Evolutionary conservation across 345 rosid species (phyloP).

Genomic region (Pugionium cornutum): DNA sequence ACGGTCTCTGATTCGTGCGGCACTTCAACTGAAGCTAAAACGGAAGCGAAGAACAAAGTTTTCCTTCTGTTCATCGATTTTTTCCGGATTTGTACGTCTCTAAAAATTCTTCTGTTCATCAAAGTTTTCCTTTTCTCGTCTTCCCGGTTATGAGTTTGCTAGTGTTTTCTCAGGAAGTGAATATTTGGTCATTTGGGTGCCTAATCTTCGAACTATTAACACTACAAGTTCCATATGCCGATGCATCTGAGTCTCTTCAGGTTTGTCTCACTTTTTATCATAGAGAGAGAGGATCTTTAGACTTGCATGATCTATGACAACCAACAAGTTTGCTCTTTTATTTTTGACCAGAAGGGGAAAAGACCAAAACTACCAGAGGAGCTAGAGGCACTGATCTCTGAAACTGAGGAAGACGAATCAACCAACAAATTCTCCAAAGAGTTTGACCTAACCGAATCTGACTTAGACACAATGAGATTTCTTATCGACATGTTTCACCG

Average conservation of each 20-base stretch:
- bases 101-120: conserved; percentile 2
- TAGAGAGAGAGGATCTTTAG: conserved; percentile 7
- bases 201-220: conserved; percentile 82
- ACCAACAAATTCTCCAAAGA: conserved; percentile 34
- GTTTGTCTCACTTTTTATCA: conserved; percentile 41
- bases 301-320: background rate
- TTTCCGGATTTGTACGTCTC: conserved; percentile 74
- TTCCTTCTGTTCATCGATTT: background rate
- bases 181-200: conserved; percentile 97
- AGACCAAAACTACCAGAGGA: conserved; percentile 68
- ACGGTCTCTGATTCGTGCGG: conserved; percentile 38
- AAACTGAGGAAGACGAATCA: conserved; percentile 39
- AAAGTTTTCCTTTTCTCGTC: conserved; percentile 1
- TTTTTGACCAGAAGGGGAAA: conserved; percentile 62
- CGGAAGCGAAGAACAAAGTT: conserved; percentile 1
- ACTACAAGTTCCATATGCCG: conserved; percentile 69
- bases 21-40: conserved; percentile 23
- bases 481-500: conserved; percentile 62
- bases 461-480: conserved; percentile 55
- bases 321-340: background rate
- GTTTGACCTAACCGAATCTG: conserved; percentile 47
- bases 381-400: conserved; percentile 51
- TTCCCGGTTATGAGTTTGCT: conserved; percentile 27
- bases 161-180: conserved; percentile 71
- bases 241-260: conserved; percentile 64